Conservation (phyloP, 2,329 filamentous ascomycete species). For the Macroventuria anomochaeta region DNA sequence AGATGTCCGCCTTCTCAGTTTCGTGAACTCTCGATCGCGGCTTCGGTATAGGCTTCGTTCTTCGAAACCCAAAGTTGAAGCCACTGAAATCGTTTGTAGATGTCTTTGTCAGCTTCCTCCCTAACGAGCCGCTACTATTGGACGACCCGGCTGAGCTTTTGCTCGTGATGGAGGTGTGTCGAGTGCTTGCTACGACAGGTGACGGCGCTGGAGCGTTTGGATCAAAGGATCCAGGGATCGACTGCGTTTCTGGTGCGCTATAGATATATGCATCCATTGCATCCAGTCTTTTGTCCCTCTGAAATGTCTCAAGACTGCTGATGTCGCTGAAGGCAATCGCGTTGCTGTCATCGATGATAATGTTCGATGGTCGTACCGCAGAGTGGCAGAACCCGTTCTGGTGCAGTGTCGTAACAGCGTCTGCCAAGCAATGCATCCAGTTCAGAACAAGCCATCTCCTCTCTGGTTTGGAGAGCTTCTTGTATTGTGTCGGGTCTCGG, state of each 20-base stretch:
- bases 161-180: slow-evolving; percentile 43
- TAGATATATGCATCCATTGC: slow-evolving; percentile 77
- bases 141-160: slow-evolving; percentile 47
- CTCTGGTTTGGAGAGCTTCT: slow-evolving; percentile 66
- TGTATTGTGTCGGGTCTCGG: slow-evolving; percentile 65
- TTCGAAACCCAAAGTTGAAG: slow-evolving; percentile 48
- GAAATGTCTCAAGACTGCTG: slow-evolving; percentile 55
- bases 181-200: slow-evolving; percentile 24
- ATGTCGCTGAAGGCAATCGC: slow-evolving; percentile 72
- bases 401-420: slow-evolving; percentile 73
- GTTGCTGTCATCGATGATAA: slow-evolving; percentile 70
- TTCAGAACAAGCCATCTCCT: slow-evolving; percentile 68
- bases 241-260: slow-evolving; percentile 67
- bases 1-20: slow-evolving; percentile 67
- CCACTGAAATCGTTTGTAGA: slow-evolving; percentile 44
- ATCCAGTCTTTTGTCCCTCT: slow-evolving; percentile 61
- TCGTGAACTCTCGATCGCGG: slow-evolving; percentile 41
- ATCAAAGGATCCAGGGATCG: slow-evolving; percentile 33
- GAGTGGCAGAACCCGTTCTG: slow-evolving; percentile 68
- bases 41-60: slow-evolving; percentile 37
- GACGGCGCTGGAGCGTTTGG: slow-evolving; percentile 17
- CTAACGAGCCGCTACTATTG: slow-evolving; percentile 40
- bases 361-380: slow-evolving; percentile 73
- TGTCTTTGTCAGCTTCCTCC: slow-evolving; percentile 44
- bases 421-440: slow-evolving; percentile 76